phyloP scores from a whole-genome alignment of 805 yeast species.

The Candida chilensis region DNA sequence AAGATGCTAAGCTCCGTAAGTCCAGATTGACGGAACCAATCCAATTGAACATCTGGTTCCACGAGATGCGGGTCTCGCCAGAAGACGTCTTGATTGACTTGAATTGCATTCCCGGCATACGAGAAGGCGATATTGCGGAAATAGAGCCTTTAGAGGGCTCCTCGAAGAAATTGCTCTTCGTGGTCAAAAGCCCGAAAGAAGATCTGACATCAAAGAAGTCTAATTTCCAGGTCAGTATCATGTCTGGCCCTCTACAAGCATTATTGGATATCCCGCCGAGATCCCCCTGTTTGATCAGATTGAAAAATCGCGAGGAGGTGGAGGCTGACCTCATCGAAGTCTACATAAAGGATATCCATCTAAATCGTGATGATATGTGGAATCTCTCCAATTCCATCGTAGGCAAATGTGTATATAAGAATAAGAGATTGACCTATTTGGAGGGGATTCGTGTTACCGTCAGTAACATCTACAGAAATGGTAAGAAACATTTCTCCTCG shows the following conservation, averaged over 20 bases:
- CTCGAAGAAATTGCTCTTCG: conserved; percentile 30
- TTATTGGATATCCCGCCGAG: conserved; percentile 60
- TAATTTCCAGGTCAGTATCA: conserved; percentile 41
- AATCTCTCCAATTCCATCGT: conserved; percentile 52
- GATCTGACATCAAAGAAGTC: conserved; percentile 13
- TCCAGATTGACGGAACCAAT: conserved; percentile 16
- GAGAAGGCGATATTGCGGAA: conserved; percentile 74
- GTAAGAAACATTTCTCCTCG: conserved; percentile 65
- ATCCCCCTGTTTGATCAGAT: conserved; percentile 51
- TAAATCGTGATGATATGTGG: conserved; percentile 95
- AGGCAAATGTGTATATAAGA: conserved; percentile 55
- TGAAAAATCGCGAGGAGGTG: conserved; percentile 32
- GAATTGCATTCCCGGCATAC: conserved; percentile 47
- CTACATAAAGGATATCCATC: conserved; percentile 66
- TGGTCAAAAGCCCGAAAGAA: conserved; percentile 22
- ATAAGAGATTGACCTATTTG: conserved; percentile 57
- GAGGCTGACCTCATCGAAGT: conserved; percentile 80
- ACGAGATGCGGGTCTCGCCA: conserved; percentile 51
- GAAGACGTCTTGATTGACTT: conserved; percentile 61
- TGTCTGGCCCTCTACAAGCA: conserved; percentile 50
- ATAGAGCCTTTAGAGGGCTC: conserved; percentile 34
- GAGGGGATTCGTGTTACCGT: conserved; percentile 55
- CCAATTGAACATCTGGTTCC: conserved; percentile 48
- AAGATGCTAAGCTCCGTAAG: too few species aligned
- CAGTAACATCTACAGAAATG: conserved; percentile 55